Evolutionary conservation across 2,329 filamentous ascomycete species (phyloP).

Genomic region (Plenodomus lindquistii): DNA sequence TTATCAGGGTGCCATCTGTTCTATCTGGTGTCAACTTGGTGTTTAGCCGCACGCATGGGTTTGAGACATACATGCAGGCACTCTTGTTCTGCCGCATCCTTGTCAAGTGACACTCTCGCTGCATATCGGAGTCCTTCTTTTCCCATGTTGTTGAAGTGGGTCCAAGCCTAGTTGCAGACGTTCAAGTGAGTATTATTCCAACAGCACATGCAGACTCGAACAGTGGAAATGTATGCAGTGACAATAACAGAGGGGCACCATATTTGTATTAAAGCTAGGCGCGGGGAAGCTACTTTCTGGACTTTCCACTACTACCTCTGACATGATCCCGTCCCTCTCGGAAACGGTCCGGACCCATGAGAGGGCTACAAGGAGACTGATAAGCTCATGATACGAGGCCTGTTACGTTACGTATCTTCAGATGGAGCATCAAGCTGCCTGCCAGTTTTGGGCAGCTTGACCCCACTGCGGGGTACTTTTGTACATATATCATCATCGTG

Average conservation of each 20-base stretch:
- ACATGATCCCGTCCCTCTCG: slow-evolving; percentile 18
- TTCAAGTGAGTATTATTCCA: background rate
- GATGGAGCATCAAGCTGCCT: slow-evolving; percentile 24
- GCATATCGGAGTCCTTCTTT: slow-evolving; percentile 67
- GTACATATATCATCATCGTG: slow-evolving; percentile 26
- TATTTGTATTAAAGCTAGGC: slow-evolving; percentile 15
- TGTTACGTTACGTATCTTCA: slow-evolving; percentile 43
- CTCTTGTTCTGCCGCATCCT: slow-evolving; percentile 69
- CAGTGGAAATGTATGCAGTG: background rate
- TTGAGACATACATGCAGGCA: slow-evolving; percentile 66
- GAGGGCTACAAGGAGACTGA: slow-evolving; percentile 29
- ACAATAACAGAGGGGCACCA: slow-evolving; percentile 7
- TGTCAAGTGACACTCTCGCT: slow-evolving; percentile 73
- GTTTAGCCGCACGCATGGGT: background rate
- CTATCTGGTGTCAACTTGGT: slow-evolving; percentile 46
- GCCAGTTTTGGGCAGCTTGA: slow-evolving; percentile 23
- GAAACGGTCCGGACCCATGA: slow-evolving; percentile 9
- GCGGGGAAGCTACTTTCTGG: slow-evolving; percentile 16
- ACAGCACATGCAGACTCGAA: background rate
- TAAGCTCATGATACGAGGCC: slow-evolving; percentile 39
- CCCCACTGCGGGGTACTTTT: slow-evolving; percentile 42
- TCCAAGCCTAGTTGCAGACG: background rate
- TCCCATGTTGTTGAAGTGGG: slow-evolving; percentile 45
- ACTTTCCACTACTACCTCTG: slow-evolving; percentile 23
- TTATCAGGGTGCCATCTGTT: slow-evolving; percentile 94